Conservation (phyloP, 225 moss, liverwort and hornwort species). For the Rhytidiadelphus loreus region DNA sequence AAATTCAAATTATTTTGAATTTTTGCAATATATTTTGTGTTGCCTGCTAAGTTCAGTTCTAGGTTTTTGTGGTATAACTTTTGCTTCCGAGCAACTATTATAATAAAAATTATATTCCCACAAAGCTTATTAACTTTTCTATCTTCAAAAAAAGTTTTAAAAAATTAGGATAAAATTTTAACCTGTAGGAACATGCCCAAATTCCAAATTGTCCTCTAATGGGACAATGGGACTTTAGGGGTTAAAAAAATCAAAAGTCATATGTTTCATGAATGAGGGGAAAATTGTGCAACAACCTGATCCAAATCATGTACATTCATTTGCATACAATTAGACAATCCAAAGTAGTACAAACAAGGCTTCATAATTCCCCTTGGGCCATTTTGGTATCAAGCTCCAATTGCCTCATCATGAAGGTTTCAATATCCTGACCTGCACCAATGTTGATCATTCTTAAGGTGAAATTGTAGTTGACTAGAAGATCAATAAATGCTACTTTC, state of each 20-base stretch:
- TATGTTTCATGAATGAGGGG: neutral
- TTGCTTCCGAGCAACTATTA: too few species aligned
- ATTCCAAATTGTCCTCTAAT: too few species aligned
- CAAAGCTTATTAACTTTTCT: too few species aligned
- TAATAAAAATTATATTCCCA: too few species aligned
- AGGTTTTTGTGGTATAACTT: too few species aligned
- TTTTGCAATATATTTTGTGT: too few species aligned
- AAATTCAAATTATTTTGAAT: too few species aligned
- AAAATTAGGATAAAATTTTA: too few species aligned
- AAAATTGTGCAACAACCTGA: neutral
- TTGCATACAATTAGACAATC: neutral
- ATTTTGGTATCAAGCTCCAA: neutral
- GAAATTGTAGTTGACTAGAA: neutral
- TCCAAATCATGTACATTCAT: neutral
- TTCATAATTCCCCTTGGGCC: neutral
- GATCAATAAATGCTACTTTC: neutral
- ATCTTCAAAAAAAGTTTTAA: too few species aligned
- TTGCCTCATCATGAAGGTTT: fast-evolving
- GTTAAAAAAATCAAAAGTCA: neutral
- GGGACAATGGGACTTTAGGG: too few species aligned
- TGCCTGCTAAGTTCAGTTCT: too few species aligned
- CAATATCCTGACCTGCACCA: neutral
- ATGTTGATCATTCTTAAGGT: fast-evolving
- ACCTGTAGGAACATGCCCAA: too few species aligned
- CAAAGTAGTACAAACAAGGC: fast-evolving